A percentile compares a stretch with the other conserved stretches of the same genome.
Evolutionary conservation across 2,329 filamentous ascomycete species (phyloP).

Genomic region (Fusarium irregulare): DNA sequence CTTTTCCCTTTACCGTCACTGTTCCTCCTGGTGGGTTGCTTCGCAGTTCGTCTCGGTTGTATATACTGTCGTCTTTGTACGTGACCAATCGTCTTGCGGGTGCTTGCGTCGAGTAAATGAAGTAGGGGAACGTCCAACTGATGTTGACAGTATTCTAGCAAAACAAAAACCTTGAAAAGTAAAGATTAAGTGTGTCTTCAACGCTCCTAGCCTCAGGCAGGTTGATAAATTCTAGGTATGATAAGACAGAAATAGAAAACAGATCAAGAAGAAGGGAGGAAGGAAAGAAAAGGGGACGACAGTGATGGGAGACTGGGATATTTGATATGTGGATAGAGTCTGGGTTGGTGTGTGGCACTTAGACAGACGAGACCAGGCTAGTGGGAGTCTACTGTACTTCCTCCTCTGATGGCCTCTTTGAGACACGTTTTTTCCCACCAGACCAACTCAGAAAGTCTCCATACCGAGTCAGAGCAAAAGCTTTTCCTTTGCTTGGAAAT

Average conservation of each 20-base stretch:
- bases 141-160: slow-evolving; percentile 11
- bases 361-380: slow-evolving; percentile 26
- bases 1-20: slow-evolving; percentile 5
- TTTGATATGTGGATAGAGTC: slow-evolving; percentile 36
- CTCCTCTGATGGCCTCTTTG: slow-evolving; percentile 5
- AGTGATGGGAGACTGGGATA: slow-evolving; percentile 35
- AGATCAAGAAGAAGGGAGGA: slow-evolving; percentile 34
- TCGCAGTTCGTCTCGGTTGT: slow-evolving; percentile 33
- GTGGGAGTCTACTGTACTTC: neutral
- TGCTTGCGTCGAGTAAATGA: slow-evolving; percentile 19
- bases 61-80: slow-evolving; percentile 15
- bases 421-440: slow-evolving; percentile 10
- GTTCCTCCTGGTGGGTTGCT: slow-evolving; percentile 20
- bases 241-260: slow-evolving; percentile 29
- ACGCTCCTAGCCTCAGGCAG: neutral
- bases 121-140: slow-evolving; percentile 1
- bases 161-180: slow-evolving; percentile 10
- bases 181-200: slow-evolving; percentile 15
- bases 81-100: slow-evolving; percentile 13
- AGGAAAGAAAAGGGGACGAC: slow-evolving; percentile 38
- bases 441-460: slow-evolving; percentile 5
- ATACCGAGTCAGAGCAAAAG: slow-evolving; percentile 6
- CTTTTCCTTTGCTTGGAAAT: slow-evolving; percentile 13
- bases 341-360: slow-evolving; percentile 36
- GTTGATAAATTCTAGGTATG: slow-evolving; percentile 1